Percentiles rank a stretch among this genome's conserved stretches.
Evolutionary conservation across 2,329 filamentous ascomycete species (phyloP).

Genomic region (Daldinia eschscholtzii): DNA sequence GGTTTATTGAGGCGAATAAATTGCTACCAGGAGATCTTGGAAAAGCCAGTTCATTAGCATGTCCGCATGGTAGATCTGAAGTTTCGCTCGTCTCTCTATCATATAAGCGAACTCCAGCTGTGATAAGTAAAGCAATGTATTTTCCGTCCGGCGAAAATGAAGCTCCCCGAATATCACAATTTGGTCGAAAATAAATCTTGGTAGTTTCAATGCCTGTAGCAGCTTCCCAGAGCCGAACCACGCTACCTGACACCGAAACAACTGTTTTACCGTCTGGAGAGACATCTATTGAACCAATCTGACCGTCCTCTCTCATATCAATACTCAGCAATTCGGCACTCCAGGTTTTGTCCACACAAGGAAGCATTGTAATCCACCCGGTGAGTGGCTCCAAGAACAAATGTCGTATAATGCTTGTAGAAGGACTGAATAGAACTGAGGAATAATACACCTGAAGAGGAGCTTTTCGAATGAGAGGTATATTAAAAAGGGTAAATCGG

Average conservation of each 20-base stretch:
- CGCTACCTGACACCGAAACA: neutral
- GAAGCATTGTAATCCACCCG: slow-evolving; percentile 11
- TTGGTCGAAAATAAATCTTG: neutral
- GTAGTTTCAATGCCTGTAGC: slow-evolving; percentile 4
- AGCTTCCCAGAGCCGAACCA: slow-evolving; percentile 8
- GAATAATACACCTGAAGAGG: slow-evolving; percentile 31
- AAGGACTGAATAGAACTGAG: slow-evolving; percentile 26
- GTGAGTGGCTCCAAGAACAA: slow-evolving; percentile 10
- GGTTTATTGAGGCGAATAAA: slow-evolving; percentile 9
- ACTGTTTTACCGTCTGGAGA: slow-evolving; percentile 14
- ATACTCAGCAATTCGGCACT: slow-evolving; percentile 1
- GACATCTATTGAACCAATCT: neutral
- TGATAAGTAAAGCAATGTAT: slow-evolving; percentile 7
- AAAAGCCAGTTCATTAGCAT: neutral
- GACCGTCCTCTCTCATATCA: no score
- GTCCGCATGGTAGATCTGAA: neutral
- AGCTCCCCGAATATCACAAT: neutral
- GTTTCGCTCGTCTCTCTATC: slow-evolving; percentile 9
- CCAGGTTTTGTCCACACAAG: slow-evolving; percentile 2
- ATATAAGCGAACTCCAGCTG: slow-evolving; percentile 20
- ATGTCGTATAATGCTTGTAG: slow-evolving; percentile 21
- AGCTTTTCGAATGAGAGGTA: slow-evolving; percentile 12
- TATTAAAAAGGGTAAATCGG: slow-evolving; percentile 13
- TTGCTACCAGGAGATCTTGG: neutral
- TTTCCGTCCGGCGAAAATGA: slow-evolving; percentile 14